phyloP scores from a whole-genome alignment of 163 green algal species.

The Chlamydomonas reinhardtii region DNA sequence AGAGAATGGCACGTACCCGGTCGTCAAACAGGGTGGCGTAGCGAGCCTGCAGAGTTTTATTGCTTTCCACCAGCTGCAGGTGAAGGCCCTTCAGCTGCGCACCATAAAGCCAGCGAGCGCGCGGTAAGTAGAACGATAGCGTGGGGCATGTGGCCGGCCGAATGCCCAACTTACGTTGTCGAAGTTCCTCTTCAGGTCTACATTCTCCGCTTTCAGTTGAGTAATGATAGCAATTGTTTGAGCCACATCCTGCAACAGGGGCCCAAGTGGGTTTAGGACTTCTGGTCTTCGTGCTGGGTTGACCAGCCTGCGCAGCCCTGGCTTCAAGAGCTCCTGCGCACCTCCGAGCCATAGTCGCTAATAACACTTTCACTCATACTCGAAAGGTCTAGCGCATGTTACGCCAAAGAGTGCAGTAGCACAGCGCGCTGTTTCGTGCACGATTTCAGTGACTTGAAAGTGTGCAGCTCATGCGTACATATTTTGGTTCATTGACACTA shows the following conservation, averaged over 20 bases:
- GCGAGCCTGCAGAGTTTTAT: constrained; percentile 57
- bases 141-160: too few species aligned
- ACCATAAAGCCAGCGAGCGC: too few species aligned
- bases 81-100: constrained; percentile 65
- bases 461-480: too few species aligned
- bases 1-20: constrained; percentile 47
- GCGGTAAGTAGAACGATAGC: too few species aligned
- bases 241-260: constrained; percentile 18
- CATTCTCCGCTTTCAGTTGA: constrained; percentile 59
- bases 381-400: neutral
- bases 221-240: constrained; percentile 40
- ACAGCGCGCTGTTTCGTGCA: too few species aligned
- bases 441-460: too few species aligned
- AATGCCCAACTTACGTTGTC: constrained; percentile 60
- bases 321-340: neutral
- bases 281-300: too few species aligned
- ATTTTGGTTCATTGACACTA: too few species aligned
- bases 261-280: too few species aligned
- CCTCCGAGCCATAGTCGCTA: constrained; percentile 48
- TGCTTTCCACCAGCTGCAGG: constrained; percentile 48
- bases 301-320: too few species aligned
- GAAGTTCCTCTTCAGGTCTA: constrained; percentile 71
- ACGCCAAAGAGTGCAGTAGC: too few species aligned
- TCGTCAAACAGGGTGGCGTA: constrained; percentile 58
- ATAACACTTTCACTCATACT: constrained; percentile 47